A percentile compares a stretch with the other conserved stretches of the same genome.
Evolutionary conservation across 2,329 filamentous ascomycete species (phyloP).

Genomic region (Ceratocystis destructans): DNA sequence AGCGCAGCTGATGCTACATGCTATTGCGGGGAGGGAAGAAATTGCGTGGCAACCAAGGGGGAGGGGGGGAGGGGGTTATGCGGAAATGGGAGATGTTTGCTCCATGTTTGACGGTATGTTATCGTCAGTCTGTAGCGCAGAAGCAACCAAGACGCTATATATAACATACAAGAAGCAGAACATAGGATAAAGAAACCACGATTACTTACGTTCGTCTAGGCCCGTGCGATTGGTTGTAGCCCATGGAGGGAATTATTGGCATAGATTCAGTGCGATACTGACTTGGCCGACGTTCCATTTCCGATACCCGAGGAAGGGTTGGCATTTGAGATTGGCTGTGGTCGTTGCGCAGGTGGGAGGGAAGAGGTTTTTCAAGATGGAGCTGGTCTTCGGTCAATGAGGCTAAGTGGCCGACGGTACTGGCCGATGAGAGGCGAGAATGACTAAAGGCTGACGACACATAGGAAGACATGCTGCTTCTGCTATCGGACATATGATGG

Average conservation of each 20-base stretch:
- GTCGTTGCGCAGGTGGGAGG: constrained; percentile 12
- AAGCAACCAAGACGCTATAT: neutral
- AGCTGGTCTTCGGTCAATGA: constrained; percentile 18
- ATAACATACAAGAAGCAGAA: neutral
- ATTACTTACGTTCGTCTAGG: constrained; percentile 17
- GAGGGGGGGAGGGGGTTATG: neutral
- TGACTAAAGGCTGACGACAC: constrained; percentile 33
- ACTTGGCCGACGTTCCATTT: constrained; percentile 12
- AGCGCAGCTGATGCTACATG: neutral
- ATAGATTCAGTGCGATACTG: constrained; percentile 18
- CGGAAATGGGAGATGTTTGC: neutral
- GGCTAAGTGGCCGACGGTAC: constrained; percentile 31
- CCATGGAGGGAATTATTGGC: constrained; percentile 13
- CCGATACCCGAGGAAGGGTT: constrained; percentile 15
- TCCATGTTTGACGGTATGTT: neutral
- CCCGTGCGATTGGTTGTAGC: constrained; percentile 8
- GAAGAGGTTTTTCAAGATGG: constrained; percentile 16
- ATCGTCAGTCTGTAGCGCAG: neutral
- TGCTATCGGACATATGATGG: constrained; percentile 38
- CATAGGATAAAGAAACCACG: neutral
- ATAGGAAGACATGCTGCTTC: constrained; percentile 39
- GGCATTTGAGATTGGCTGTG: constrained; percentile 9
- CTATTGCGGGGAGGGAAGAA: neutral
- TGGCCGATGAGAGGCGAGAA: constrained; percentile 41
- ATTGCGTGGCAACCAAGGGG: neutral